Evolutionary conservation across 2,329 filamentous ascomycete species (phyloP).

Genomic region (Nannizzia gypsea): DNA sequence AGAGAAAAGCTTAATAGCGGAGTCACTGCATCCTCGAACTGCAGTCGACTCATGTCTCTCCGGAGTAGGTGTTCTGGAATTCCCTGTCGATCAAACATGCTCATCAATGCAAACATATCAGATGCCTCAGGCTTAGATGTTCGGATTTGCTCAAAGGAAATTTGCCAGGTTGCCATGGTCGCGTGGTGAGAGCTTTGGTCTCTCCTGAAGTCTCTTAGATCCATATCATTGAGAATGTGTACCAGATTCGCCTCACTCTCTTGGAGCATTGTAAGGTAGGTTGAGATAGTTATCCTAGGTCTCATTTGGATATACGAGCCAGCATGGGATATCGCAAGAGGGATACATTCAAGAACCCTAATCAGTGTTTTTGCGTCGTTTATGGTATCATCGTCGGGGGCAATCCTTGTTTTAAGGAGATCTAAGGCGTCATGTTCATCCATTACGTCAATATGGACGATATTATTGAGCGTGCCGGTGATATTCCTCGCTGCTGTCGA

Average conservation of each 20-base stretch:
- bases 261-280: neutral
- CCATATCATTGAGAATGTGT: neutral
- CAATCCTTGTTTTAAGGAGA: neutral
- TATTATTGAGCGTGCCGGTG: no score
- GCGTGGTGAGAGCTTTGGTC: conserved; percentile 20
- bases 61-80: conserved; percentile 20
- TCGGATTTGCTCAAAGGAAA: conserved; percentile 24
- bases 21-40: neutral
- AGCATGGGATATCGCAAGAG: neutral
- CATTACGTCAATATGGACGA: neutral
- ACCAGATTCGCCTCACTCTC: neutral
- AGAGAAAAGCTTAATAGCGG: neutral
- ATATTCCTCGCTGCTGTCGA: neutral
- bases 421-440: neutral
- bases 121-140: conserved; percentile 14
- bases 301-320: neutral
- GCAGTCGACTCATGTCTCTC: conserved; percentile 5
- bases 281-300: neutral
- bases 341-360: neutral
- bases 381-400: no score
- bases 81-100: conserved; percentile 19
- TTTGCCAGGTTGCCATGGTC: conserved; percentile 25
- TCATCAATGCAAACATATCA: conserved; percentile 21
- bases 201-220: conserved; percentile 12
- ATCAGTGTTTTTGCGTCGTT: neutral